A percentile compares a stretch with the other conserved stretches of the same genome.
phyloP scores from a whole-genome alignment of 371 early-diverging fungal species.

The Rhizopus arrhizus region DNA sequence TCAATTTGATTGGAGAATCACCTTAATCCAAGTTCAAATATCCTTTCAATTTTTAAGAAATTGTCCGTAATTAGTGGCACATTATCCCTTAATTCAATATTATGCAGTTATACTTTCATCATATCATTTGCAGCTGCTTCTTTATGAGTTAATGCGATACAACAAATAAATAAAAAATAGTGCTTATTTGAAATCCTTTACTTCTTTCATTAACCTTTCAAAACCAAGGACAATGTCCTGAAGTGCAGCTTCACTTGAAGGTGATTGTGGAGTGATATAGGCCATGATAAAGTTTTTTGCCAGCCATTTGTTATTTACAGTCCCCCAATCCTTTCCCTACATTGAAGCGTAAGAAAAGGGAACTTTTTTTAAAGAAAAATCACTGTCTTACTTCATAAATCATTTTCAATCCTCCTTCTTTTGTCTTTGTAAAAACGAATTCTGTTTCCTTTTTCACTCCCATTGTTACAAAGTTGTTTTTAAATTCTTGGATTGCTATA shows the following conservation, averaged over 20 bases:
- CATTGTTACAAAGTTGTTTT: slow-evolving; percentile 62
- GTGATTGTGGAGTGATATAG: slow-evolving; percentile 60
- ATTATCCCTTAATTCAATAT: too few relatives aligned
- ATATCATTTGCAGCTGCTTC: too few relatives aligned
- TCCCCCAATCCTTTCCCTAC: slow-evolving; percentile 59
- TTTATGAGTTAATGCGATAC: background rate
- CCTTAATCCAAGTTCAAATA: too few relatives aligned
- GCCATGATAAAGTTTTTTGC: slow-evolving; percentile 66
- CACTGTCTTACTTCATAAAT: slow-evolving; percentile 53
- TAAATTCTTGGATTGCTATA: slow-evolving; percentile 62
- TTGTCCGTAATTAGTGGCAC: too few relatives aligned
- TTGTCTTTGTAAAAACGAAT: slow-evolving; percentile 66
- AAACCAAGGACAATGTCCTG: slow-evolving; percentile 27
- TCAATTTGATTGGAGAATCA: too few relatives aligned
- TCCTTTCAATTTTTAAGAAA: too few relatives aligned
- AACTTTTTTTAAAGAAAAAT: background rate
- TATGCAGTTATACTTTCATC: too few relatives aligned
- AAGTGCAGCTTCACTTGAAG: slow-evolving; percentile 52
- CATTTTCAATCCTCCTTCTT: slow-evolving; percentile 57
- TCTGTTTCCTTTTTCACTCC: slow-evolving; percentile 62
- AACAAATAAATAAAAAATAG: background rate
- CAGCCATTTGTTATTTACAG: slow-evolving; percentile 60
- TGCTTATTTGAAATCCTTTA: background rate
- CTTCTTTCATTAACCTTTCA: slow-evolving; percentile 21
- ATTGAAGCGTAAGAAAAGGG: background rate